Conservation (phyloP, 2,329 filamentous ascomycete species). For the Arthrobotrys sinensis region DNA sequence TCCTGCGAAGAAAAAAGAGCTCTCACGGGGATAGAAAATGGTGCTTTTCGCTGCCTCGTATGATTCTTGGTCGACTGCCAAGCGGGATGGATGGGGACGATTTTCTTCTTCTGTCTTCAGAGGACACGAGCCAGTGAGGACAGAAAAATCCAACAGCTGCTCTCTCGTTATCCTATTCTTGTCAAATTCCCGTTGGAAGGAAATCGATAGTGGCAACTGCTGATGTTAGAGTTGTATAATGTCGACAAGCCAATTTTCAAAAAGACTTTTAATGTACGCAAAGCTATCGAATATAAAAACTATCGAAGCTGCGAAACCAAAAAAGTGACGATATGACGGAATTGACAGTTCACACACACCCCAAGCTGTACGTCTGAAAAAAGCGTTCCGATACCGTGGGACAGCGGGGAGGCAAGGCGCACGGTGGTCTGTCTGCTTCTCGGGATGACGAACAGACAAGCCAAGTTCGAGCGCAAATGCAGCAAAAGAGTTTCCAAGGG, state of each 20-base stretch:
- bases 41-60: constrained; percentile 15
- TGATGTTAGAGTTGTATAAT: not conserved
- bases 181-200: constrained; percentile 21
- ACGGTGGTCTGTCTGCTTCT: constrained; percentile 29
- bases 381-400: constrained; percentile 51
- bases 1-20: not conserved
- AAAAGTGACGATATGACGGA: constrained; percentile 28
- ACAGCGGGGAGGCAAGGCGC: constrained; percentile 35
- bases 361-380: constrained; percentile 14
- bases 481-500: constrained; percentile 12
- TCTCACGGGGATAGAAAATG: constrained; percentile 3
- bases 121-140: constrained; percentile 17
- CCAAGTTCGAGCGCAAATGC: constrained; percentile 9
- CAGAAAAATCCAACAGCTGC: constrained; percentile 1
- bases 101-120: constrained; percentile 6
- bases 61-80: constrained; percentile 28
- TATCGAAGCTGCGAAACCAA: constrained; percentile 4
- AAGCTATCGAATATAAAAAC: constrained; percentile 3
- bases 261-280: not conserved
- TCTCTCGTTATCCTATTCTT: not conserved
- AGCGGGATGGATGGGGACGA: not conserved
- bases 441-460: constrained; percentile 45
- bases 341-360: constrained; percentile 24
- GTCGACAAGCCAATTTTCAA: not conserved
- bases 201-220: constrained; percentile 1